A percentile compares a stretch with the other conserved stretches of the same genome.
Evolutionary conservation across 2,329 filamentous ascomycete genomes (phyloP).

Genomic region (Aspergillus sp.): DNA sequence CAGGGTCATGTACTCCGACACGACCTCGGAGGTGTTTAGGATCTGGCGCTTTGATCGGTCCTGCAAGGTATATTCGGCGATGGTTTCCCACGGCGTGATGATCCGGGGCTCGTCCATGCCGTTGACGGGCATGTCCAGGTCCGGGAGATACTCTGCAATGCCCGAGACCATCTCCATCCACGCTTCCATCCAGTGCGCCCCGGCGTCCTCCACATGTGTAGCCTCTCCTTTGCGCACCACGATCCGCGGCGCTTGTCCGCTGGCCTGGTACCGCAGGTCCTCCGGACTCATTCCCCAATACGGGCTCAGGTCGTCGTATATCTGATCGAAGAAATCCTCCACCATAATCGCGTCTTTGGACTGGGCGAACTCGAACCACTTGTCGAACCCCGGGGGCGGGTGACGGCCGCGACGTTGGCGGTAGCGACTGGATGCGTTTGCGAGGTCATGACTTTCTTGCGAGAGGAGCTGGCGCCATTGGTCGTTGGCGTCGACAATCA

Average conservation of each 20-base stretch:
- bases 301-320: conserved; percentile 50
- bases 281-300: conserved; percentile 49
- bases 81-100: conserved; percentile 48
- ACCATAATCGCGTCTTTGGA: conserved; percentile 44
- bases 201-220: conserved; percentile 26
- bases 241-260: conserved; percentile 37
- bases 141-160: conserved; percentile 41
- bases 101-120: conserved; percentile 51
- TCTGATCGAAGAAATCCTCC: conserved; percentile 53
- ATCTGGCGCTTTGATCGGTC: conserved; percentile 23
- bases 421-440: conserved; percentile 43
- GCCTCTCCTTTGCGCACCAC: conserved; percentile 41
- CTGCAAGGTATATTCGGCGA: conserved; percentile 37
- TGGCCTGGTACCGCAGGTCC: conserved; percentile 43
- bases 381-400: conserved; percentile 51
- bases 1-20: conserved; percentile 14
- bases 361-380: conserved; percentile 48
- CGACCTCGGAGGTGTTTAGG: background rate
- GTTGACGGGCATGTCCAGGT: conserved; percentile 50
- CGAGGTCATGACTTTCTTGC: conserved; percentile 36
- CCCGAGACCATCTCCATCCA: conserved; percentile 43
- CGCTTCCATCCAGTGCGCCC: conserved; percentile 38
- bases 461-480: conserved; percentile 11
- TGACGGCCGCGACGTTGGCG: conserved; percentile 46
- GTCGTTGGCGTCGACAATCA: conserved; percentile 16